These are phyloP conservation scores for Linnemannia exigua DNA, from an alignment of 192 early-diverging fungal genomes.

Conservation along the genomic window DNA sequence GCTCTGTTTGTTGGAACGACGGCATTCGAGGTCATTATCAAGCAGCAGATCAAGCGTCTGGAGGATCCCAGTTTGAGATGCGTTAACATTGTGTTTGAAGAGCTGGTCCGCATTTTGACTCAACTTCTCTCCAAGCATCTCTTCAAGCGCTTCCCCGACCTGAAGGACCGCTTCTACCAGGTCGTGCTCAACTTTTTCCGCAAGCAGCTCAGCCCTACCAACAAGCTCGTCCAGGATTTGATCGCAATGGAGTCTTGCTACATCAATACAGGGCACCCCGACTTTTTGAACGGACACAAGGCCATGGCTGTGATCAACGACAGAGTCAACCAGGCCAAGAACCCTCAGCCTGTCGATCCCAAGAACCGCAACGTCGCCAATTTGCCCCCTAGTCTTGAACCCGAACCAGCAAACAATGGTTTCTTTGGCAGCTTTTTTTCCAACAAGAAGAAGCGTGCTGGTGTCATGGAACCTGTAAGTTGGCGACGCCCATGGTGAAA, in stretches of 20 bases:
- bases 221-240: slow-evolving; percentile 94
- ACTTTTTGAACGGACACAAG: slow-evolving; percentile 98
- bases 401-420: slow-evolving; percentile 66
- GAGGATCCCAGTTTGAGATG: slow-evolving; percentile 99
- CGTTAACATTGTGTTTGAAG: slow-evolving; percentile 96
- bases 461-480: slow-evolving; percentile 77
- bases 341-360: slow-evolving; percentile 52
- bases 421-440: slow-evolving; percentile 99
- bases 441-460: slow-evolving; percentile 81
- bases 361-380: slow-evolving; percentile 50
- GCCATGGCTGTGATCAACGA: slow-evolving; percentile 96
- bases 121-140: slow-evolving; percentile 92
- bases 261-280: slow-evolving; percentile 99
- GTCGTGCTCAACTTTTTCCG: slow-evolving; percentile 96
- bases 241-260: slow-evolving; percentile 95
- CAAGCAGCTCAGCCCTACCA: slow-evolving; percentile 91
- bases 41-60: slow-evolving; percentile 98
- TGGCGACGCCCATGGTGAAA: not conserved
- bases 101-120: slow-evolving; percentile 96
- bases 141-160: slow-evolving; percentile 96
- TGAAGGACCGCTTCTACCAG: slow-evolving; percentile 93
- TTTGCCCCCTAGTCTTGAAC: slow-evolving; percentile 50
- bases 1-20: slow-evolving; percentile 98
- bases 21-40: slow-evolving; percentile 99
- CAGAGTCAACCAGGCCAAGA: slow-evolving; percentile 78